Conservation (phyloP, 306 rosid species). For the Chamaecrista fasciculata region DNA sequence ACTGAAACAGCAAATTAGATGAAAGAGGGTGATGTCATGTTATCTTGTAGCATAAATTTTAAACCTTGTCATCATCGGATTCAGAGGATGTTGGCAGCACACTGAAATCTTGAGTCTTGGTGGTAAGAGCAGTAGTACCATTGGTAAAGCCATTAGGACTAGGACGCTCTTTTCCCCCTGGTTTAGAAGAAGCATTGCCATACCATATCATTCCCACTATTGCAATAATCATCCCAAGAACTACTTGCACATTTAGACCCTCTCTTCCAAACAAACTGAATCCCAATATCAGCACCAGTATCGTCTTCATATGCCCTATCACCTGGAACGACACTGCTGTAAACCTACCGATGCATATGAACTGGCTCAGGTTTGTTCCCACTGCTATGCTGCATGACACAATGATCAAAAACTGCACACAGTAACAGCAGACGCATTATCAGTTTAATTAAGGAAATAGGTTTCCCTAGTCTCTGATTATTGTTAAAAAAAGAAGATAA, state of each 20-base stretch:
- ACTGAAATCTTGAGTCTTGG: slow-evolving; percentile 45
- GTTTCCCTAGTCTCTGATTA: too few relatives aligned
- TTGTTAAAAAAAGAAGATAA: too few relatives aligned
- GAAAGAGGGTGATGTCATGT: too few relatives aligned
- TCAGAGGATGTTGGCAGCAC: slow-evolving; percentile 44
- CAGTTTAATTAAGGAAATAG: slow-evolving; percentile 16
- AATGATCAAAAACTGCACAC: slow-evolving; percentile 61
- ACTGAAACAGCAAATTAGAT: slow-evolving; percentile 35
- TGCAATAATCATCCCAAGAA: slow-evolving; percentile 67
- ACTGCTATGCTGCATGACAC: slow-evolving; percentile 75
- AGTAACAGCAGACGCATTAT: slow-evolving; percentile 6
- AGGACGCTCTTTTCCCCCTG: slow-evolving; percentile 73
- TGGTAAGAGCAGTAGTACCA: neutral
- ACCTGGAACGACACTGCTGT: slow-evolving; percentile 83
- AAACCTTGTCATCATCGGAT: slow-evolving; percentile 49
- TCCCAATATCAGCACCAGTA: slow-evolving; percentile 66
- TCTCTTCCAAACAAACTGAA: slow-evolving; percentile 80
- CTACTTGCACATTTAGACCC: slow-evolving; percentile 65
- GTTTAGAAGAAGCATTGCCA: slow-evolving; percentile 73
- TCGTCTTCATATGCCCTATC: slow-evolving; percentile 83
- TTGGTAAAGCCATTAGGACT: slow-evolving; percentile 25
- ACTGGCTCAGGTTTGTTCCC: slow-evolving; percentile 84
- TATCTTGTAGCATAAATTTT: slow-evolving; percentile 26
- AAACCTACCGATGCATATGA: slow-evolving; percentile 85
- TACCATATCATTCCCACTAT: slow-evolving; percentile 78